Base-by-base conservation (phyloP, 139 green algal genomes). In the Chlamydomonas schloesseri region DNA sequence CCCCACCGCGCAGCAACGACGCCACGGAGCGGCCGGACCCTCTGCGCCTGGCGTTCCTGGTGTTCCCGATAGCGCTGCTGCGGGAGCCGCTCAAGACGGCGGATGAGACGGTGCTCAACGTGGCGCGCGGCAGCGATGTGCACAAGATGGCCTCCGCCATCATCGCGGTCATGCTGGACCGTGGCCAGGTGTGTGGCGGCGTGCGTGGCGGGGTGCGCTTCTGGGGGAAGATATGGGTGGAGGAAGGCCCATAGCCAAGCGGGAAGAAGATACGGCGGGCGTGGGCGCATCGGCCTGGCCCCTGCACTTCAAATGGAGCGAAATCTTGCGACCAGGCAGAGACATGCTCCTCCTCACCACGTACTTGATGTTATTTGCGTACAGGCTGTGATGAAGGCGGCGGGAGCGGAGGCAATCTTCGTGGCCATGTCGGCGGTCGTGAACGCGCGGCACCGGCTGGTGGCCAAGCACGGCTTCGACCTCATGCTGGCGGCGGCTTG, bases 311-410 rank as follows among this genome's bases (percentile, higher is more conserved):
- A n/a, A n/a, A n/a, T n/a, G n/a, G n/a, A n/a, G n/a, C n/a, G n/a
- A n/a, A n/a, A n/a, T n/a, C n/a, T n/a, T n/a, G n/a, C n/a, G n/a
- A n/a, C n/a, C n/a, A n/a, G n/a, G n/a, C n/a, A n/a, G n/a, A n/a
- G n/a, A n/a, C n/a, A n/a, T n/a, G n/a, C n/a, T n/a, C n/a, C n/a
- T n/a, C n/a, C n/a, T n/a, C n/a, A n/a, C n/a, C n/a, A n/a, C n/a
- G n/a, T n/a, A n/a, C n/a, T n/a, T n/a, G n/a, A n/a, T n/a, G n/a
- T n/a, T n/a, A n/a, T n/a, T n/a, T n/a, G n/a, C n/a, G 37, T 23
- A 24, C 82, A 91, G 83, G 84, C 84, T 23, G 80, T 91, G 64
- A 91, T 91, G 88, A 91, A 91, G 72, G 88, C 88, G 17, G 88
- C 83, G 0, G 88, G 88, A 24, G 33, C 42, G 42, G 73, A 85